Percentiles rank a stretch among this genome's conserved stretches.
These are phyloP conservation scores for Sordariomycetes sp. DNA, from an alignment of 2,329 filamentous ascomycete genomes.

Conservation along the genomic window DNA sequence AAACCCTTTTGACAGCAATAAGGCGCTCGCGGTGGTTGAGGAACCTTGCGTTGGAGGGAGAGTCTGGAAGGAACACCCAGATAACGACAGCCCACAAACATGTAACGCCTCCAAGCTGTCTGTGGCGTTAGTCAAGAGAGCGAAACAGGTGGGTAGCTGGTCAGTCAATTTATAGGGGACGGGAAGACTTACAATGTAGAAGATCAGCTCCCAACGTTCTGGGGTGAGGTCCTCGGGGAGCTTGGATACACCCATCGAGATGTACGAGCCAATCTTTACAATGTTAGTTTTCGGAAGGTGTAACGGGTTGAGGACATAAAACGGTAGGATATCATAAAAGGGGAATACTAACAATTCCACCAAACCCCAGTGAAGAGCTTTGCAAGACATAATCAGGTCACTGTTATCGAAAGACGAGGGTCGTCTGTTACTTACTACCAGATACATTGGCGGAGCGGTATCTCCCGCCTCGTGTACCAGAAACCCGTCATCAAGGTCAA, in stretches of 20 bases:
- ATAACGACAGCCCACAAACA: conserved; percentile 19
- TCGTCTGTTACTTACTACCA: not conserved
- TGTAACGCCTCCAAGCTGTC: conserved; percentile 18
- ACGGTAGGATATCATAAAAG: not conserved
- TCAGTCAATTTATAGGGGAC: not conserved
- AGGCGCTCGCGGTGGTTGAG: conserved; percentile 16
- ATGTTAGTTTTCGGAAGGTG: conserved; percentile 19
- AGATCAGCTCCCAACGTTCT: conserved; percentile 13
- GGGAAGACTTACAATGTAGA: conserved; percentile 14
- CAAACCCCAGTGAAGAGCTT: not conserved
- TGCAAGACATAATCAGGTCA: not conserved
- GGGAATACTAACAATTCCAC: not conserved
- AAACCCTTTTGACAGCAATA: conserved; percentile 18
- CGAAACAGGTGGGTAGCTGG: not conserved
- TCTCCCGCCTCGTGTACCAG: not conserved
- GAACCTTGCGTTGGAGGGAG: conserved; percentile 18
- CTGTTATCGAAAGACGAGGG: not conserved
- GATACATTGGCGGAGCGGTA: not conserved
- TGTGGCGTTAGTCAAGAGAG: not conserved
- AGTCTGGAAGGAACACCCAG: conserved; percentile 19
- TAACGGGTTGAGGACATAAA: conserved; percentile 13
- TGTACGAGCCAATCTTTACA: conserved; percentile 22
- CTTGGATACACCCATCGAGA: conserved; percentile 19
- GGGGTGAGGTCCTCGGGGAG: conserved; percentile 13
- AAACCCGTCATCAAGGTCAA: not conserved